These are phyloP conservation scores for Skeletonema tropicum DNA, from an alignment of 108 stramenopile species.

Conservation along the genomic window DNA sequence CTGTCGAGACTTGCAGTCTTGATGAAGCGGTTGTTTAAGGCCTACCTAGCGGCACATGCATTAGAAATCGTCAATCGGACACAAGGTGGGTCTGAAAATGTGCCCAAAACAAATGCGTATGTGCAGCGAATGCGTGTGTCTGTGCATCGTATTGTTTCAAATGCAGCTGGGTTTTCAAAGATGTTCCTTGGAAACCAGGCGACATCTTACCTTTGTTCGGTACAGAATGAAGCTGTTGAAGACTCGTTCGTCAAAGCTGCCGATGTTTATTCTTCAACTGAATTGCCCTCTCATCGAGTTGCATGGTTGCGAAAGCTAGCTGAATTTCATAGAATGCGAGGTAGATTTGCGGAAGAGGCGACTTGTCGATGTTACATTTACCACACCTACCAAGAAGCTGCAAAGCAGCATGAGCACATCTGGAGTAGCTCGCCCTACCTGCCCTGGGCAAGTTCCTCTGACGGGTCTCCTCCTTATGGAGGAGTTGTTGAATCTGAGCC, in stretches of 20 bases:
- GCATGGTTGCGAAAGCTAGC: slow-evolving; percentile 87
- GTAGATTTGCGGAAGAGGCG: slow-evolving; percentile 85
- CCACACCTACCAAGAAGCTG: slow-evolving; percentile 72
- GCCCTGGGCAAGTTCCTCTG: slow-evolving; percentile 79
- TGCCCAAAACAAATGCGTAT: slow-evolving; percentile 52
- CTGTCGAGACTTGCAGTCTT: slow-evolving; percentile 79
- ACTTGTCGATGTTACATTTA: slow-evolving; percentile 85
- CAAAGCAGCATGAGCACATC: slow-evolving; percentile 70
- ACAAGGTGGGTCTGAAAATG: slow-evolving; percentile 30
- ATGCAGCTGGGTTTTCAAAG: slow-evolving; percentile 78
- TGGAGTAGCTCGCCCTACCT: slow-evolving; percentile 88
- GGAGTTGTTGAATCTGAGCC: slow-evolving; percentile 22
- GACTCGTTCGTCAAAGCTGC: slow-evolving; percentile 88
- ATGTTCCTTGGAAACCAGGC: slow-evolving; percentile 84
- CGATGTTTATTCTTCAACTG: slow-evolving; percentile 86
- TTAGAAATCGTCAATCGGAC: slow-evolving; percentile 62
- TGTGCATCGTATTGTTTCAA: slow-evolving; percentile 79
- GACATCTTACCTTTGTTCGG: slow-evolving; percentile 41
- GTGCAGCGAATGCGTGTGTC: slow-evolving; percentile 71
- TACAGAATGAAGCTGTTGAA: slow-evolving; percentile 88
- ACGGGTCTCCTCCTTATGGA: slow-evolving; percentile 66
- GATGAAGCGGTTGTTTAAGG: slow-evolving; percentile 81
- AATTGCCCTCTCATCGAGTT: slow-evolving; percentile 83
- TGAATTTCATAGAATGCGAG: slow-evolving; percentile 77
- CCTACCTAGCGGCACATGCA: slow-evolving; percentile 90